A percentile compares a stretch with the other conserved stretches of the same genome.
Conservation (phyloP, 805 yeast genomes). For the Starmerella geochares region DNA sequence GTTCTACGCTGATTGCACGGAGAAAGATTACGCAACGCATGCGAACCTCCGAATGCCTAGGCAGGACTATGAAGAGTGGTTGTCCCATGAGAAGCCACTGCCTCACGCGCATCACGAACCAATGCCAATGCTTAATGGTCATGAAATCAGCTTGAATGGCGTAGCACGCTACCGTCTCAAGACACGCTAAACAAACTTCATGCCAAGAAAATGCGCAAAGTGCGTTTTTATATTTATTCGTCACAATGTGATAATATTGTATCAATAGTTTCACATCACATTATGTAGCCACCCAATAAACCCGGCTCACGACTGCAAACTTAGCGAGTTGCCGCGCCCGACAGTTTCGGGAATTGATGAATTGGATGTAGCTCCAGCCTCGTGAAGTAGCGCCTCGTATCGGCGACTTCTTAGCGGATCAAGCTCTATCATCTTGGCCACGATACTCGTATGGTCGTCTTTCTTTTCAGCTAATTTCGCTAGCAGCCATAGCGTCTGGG, state of each 20-base stretch:
- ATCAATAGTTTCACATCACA: too few relatives aligned
- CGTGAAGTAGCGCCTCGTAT: constrained; percentile 17
- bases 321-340: too few relatives aligned
- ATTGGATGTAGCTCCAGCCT: too few relatives aligned
- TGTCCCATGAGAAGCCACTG: neutral
- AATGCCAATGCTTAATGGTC: constrained; percentile 19
- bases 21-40: neutral
- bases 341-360: too few relatives aligned
- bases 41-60: neutral
- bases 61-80: neutral
- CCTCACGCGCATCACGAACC: neutral
- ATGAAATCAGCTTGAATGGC: constrained; percentile 31
- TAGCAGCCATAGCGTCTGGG: constrained; percentile 10
- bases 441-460: constrained; percentile 2
- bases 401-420: constrained; percentile 28
- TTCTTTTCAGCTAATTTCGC: neutral
- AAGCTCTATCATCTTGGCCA: constrained; percentile 30
- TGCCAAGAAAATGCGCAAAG: too few relatives aligned
- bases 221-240: neutral
- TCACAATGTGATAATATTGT: neutral
- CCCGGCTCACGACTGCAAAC: too few relatives aligned
- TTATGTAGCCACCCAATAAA: too few relatives aligned
- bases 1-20: constrained; percentile 6
- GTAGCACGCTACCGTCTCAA: constrained; percentile 27
- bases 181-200: too few relatives aligned